phyloP scores from a whole-genome alignment of 1,284 basidiomycete genomes.

The Tylopilus sp. region DNA sequence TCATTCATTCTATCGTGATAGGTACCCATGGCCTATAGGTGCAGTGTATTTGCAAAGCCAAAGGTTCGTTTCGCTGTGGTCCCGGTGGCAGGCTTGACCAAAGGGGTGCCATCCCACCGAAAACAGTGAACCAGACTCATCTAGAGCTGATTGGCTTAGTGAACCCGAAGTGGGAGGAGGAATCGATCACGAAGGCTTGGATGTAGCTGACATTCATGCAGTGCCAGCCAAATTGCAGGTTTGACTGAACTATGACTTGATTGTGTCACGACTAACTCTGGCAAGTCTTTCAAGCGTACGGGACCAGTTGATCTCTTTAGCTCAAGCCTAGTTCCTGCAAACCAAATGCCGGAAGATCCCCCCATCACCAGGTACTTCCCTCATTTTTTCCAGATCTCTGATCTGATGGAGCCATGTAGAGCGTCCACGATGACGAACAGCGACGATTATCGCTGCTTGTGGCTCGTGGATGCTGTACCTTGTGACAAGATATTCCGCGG shows the following conservation, averaged over 20 bases:
- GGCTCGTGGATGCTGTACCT: background rate
- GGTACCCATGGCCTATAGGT: background rate
- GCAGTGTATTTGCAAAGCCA: constrained; percentile 2
- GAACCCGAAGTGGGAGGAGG: too few species aligned
- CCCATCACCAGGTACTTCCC: too few species aligned
- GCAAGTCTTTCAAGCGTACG: too few species aligned
- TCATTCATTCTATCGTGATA: background rate
- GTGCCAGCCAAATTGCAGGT: too few species aligned
- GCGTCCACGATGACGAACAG: background rate
- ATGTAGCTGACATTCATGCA: too few species aligned
- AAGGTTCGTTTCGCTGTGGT: background rate
- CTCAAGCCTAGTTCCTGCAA: too few species aligned
- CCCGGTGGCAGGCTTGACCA: background rate
- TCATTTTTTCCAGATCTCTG: background rate
- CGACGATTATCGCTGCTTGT: background rate
- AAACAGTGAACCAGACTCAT: background rate
- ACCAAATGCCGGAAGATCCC: too few species aligned
- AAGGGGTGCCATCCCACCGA: background rate
- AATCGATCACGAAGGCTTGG: too few species aligned
- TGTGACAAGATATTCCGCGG: background rate
- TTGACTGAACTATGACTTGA: too few species aligned
- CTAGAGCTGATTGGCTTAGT: too few species aligned
- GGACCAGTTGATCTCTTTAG: too few species aligned
- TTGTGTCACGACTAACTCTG: too few species aligned
- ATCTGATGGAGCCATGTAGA: background rate